Percentiles rank a stretch among this genome's conserved stretches.
Conservation (phyloP, 805 yeast genomes). For the Schwanniomyces pseudopolymorphus region DNA sequence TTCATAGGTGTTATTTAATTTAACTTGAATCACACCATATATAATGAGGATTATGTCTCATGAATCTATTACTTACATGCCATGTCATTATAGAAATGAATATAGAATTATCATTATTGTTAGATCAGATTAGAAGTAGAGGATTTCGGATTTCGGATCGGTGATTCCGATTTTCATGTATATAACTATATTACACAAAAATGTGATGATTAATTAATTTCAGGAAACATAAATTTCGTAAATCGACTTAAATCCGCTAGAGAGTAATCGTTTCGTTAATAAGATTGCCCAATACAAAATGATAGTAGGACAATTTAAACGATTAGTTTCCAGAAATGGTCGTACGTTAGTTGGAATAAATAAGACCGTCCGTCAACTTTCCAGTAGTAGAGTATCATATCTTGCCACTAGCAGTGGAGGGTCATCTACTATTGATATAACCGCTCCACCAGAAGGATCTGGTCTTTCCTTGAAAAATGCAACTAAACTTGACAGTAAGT, state of each 20-base stretch:
- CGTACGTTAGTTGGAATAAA: conserved; percentile 2
- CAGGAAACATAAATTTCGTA: background rate
- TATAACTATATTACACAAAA: conserved; percentile 1
- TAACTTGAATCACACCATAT: too few relatives aligned
- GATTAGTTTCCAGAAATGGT: conserved; percentile 3
- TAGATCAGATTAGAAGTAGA: background rate
- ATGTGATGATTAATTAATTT: background rate
- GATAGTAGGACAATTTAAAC: conserved; percentile 7
- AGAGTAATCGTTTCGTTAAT: background rate
- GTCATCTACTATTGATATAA: conserved; percentile 17
- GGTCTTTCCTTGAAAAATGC: conserved; percentile 44
- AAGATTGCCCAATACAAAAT: background rate
- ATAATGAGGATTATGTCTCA: too few relatives aligned
- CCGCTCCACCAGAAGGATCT: conserved; percentile 48
- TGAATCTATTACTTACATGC: too few relatives aligned
- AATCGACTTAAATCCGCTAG: background rate
- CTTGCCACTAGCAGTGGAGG: conserved; percentile 6
- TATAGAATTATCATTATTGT: background rate
- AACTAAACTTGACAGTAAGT: conserved; percentile 42
- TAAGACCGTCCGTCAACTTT: conserved; percentile 7
- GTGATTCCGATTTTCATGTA: background rate
- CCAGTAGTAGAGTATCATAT: conserved; percentile 3
- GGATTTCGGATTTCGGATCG: background rate
- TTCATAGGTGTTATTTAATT: too few relatives aligned
- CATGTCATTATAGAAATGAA: background rate